A percentile compares a stretch with the other conserved stretches of the same genome.
Evolutionary conservation across 345 rosid species (phyloP).

Genomic region (Laguncularia racemosa): DNA sequence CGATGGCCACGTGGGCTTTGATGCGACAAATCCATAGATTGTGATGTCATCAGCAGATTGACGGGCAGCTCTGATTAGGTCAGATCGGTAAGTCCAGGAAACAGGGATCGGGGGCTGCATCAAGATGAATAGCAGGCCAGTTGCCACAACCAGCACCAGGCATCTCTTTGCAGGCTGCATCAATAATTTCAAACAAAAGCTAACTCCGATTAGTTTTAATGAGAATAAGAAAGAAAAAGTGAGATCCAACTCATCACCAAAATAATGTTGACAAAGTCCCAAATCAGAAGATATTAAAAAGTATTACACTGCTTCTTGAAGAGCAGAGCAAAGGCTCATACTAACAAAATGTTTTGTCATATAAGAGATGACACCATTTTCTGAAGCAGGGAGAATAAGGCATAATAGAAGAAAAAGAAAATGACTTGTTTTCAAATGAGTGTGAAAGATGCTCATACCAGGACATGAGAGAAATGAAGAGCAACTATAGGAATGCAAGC

Average conservation of each 20-base stretch:
- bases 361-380: no score
- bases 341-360: no score
- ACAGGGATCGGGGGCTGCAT: conserved; percentile 95
- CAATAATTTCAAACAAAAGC: conserved; percentile 1
- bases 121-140: conserved; percentile 77
- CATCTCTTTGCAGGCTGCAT: conserved; percentile 91
- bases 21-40: conserved; percentile 82
- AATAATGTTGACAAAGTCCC: not conserved
- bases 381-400: no score
- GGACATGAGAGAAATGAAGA: conserved; percentile 83
- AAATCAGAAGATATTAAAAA: not conserved
- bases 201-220: conserved; percentile 2
- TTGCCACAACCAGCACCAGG: conserved; percentile 78
- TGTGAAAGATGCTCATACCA: conserved; percentile 41
- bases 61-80: conserved; percentile 78
- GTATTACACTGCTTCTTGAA: not conserved
- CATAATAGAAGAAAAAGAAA: no score
- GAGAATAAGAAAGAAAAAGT: not conserved
- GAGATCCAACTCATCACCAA: not conserved
- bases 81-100: conserved; percentile 79
- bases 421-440: not conserved
- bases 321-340: no score
- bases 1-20: conserved; percentile 99
- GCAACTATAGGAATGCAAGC: conserved; percentile 90
- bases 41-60: conserved; percentile 94